A percentile compares a stretch with the other conserved stretches of the same genome.
phyloP scores from a whole-genome alignment of 495 filamentous ascomycete genomes.

The Penicillium parvum region DNA sequence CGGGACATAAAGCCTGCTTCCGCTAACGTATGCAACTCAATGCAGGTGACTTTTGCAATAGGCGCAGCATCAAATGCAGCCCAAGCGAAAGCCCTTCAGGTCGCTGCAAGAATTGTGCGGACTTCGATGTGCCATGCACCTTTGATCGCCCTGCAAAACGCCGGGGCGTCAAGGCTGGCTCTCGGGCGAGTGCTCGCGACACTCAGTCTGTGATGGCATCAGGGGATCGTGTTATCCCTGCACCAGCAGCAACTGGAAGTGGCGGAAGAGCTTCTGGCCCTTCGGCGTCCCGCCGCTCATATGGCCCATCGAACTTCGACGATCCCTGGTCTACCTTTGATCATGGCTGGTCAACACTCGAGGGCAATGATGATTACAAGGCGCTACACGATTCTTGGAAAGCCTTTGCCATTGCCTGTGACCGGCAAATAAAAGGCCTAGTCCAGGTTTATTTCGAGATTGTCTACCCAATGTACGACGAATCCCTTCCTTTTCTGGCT shows the following conservation, averaged over 20 bases:
- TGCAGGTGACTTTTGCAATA: conserved; percentile 32
- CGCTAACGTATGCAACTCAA: neutral
- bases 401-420: conserved; percentile 27
- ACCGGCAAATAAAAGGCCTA: conserved; percentile 27
- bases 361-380: conserved; percentile 25
- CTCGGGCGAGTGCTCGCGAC: conserved; percentile 9
- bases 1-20: conserved; percentile 7
- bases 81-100: conserved; percentile 21
- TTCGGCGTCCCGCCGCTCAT: conserved; percentile 20
- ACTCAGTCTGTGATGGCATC: conserved; percentile 1
- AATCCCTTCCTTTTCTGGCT: too few relatives aligned
- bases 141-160: conserved; percentile 66
- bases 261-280: conserved; percentile 15
- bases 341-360: conserved; percentile 15
- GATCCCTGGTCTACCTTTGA: conserved; percentile 26
- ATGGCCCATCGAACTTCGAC: conserved; percentile 10
- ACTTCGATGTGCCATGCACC: conserved; percentile 70
- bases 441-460: conserved; percentile 44
- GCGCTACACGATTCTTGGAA: conserved; percentile 29
- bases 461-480: conserved; percentile 32
- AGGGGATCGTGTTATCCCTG: conserved; percentile 1
- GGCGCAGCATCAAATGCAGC: conserved; percentile 29
- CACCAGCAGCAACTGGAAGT: neutral
- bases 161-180: conserved; percentile 47
- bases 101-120: conserved; percentile 47